Evolutionary conservation across 192 early-diverging fungal species (phyloP), one percentile per base, ranked within the genome.

Genomic region (Podila epicladia): DNA sequence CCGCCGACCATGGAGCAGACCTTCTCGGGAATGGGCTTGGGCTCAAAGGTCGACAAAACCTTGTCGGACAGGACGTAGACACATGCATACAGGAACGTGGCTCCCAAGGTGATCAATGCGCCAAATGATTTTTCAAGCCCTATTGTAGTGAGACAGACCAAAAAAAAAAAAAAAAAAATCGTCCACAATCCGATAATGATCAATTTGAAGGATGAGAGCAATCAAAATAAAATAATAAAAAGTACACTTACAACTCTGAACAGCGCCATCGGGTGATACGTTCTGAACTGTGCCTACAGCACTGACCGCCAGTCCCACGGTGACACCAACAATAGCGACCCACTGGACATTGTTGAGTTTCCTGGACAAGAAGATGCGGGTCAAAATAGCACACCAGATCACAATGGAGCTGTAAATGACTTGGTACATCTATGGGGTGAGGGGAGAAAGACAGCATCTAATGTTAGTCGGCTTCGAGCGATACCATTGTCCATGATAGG

Each of bases 371-470:
- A 87, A 84, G 49, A 90, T 75, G 28, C 85, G 86, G 5, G 86
- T 84, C 20, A 90, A 67, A 57, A 90, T 87, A 9, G 89, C 89
- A 59, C 89, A 90, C 89, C 89, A 90, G 38, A 90, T 88, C 28
- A 90, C 89, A 19, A 90, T 86, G 19, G 86, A 87, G 50, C 85
- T 86, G 64, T 90, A 89, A 55, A 90, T 89, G 19, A 90, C 85
- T 84, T 90, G 89, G 58, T 86, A 90, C 87, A 88, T 88, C 89
- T 90, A 74, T 26, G 22, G 33, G 7, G 50, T 41, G 71, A 33
- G 57, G 12, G 32, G 35, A 72, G 63, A 68, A 62, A 64, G 35
- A 64, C 26, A 26, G 64, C 51, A 7, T 51, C 20, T 6, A 67
- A 12, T 57, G n/a, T n/a, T n/a, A 62, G 35, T 7, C 24, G 28